Evolutionary conservation across 2,329 filamentous ascomycete genomes (phyloP).

Genomic region (Colletotrichum sp.): DNA sequence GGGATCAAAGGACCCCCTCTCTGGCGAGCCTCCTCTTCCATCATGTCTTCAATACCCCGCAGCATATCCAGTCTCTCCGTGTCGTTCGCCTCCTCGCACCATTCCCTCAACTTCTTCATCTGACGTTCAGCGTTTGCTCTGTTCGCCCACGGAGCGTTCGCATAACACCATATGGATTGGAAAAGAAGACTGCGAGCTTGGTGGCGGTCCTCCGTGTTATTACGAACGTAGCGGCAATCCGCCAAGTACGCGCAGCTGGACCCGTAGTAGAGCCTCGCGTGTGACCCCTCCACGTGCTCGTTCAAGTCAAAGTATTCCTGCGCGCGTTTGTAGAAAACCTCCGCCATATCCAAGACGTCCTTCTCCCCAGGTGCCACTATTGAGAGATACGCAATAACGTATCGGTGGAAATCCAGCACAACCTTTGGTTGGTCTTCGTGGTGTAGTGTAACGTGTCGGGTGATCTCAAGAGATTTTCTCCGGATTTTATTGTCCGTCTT

Average conservation of each 20-base stretch:
- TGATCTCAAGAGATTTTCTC: not conserved
- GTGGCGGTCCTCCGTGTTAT: not conserved
- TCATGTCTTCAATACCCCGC: not conserved
- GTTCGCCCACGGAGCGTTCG: not conserved
- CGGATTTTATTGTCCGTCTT: not conserved
- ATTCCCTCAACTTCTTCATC: not conserved
- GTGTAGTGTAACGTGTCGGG: not conserved
- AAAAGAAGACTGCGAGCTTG: not conserved
- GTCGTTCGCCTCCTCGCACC: slow-evolving; percentile 4
- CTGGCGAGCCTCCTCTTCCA: not conserved
- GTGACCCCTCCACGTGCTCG: not conserved
- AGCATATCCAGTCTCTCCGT: not conserved
- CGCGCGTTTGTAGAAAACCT: not conserved
- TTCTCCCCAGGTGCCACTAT: not conserved
- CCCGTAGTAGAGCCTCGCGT: not conserved
- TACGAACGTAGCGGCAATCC: not conserved
- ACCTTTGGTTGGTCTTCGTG: not conserved
- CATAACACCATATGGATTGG: not conserved
- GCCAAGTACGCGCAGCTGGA: not conserved
- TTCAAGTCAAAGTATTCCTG: not conserved
- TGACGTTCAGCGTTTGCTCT: not conserved
- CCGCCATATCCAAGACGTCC: not conserved
- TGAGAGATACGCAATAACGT: not conserved
- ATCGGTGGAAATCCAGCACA: not conserved
- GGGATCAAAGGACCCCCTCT: not conserved